Evolutionary conservation across 495 filamentous ascomycete species (phyloP).

Genomic region (Aspergillus diversus): DNA sequence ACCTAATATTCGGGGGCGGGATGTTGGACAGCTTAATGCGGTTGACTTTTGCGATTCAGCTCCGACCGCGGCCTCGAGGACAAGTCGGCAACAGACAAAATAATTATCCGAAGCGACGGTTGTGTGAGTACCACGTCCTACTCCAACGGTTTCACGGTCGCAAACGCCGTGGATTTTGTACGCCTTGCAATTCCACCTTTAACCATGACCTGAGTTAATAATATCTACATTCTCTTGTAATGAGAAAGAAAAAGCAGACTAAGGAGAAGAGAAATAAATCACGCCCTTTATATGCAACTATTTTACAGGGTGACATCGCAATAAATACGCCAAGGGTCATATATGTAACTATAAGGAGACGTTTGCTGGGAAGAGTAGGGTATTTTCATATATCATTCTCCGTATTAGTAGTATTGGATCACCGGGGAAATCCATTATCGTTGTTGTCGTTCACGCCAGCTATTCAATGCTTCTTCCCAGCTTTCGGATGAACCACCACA

Average conservation of each 20-base stretch:
- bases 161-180: not conserved
- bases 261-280: not conserved
- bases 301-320: not conserved
- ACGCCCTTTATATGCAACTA: constrained; percentile 3
- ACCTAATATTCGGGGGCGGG: not conserved
- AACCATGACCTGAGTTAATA: not conserved
- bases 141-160: not conserved
- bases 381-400: not conserved
- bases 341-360: not conserved
- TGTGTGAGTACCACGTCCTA: not conserved
- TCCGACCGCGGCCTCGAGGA: constrained; percentile 1
- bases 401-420: not conserved
- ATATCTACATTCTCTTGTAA: not conserved
- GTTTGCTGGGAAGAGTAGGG: not conserved
- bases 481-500: constrained; percentile 62
- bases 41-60: constrained; percentile 8
- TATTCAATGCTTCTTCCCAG: constrained; percentile 68
- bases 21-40: constrained; percentile 9
- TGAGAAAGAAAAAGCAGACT: not conserved
- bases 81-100: constrained; percentile 8
- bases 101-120: constrained; percentile 4
- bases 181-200: not conserved
- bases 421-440: constrained; percentile 15
- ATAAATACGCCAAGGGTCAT: not conserved
- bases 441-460: constrained; percentile 55